A percentile compares a stretch with the other conserved stretches of the same genome.
Evolutionary conservation across 2,329 filamentous ascomycete species (phyloP).

Genomic region (Aspergillus ochraceoroseus): DNA sequence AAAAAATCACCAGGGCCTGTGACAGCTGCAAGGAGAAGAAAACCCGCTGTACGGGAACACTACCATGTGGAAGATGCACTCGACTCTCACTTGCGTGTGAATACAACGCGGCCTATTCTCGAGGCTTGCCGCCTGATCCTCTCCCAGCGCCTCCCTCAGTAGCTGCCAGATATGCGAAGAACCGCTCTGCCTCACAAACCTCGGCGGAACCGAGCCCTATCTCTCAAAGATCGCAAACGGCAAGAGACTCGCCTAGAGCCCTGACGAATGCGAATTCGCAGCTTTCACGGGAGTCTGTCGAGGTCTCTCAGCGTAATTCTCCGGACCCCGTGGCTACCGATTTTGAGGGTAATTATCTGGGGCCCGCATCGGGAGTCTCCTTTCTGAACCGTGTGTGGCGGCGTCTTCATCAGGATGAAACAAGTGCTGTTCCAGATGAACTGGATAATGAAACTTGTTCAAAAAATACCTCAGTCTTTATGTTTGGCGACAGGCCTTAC

Average conservation of each 20-base stretch:
- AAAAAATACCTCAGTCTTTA: slow-evolving; percentile 45
- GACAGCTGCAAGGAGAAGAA: slow-evolving; percentile 40
- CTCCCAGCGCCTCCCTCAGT: slow-evolving; percentile 21
- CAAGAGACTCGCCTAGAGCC: slow-evolving; percentile 7
- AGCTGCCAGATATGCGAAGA: slow-evolving; percentile 12
- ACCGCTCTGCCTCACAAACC: slow-evolving; percentile 3
- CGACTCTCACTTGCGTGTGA: slow-evolving; percentile 31
- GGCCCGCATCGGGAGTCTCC: slow-evolving; percentile 50
- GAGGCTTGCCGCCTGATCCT: slow-evolving; percentile 36
- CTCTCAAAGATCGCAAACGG: slow-evolving; percentile 7
- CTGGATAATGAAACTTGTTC: slow-evolving; percentile 28
- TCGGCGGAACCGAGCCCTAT: slow-evolving; percentile 4
- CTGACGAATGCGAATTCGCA: slow-evolving; percentile 4
- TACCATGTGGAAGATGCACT: slow-evolving; percentile 35
- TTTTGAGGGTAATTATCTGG: slow-evolving; percentile 54
- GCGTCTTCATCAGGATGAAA: slow-evolving; percentile 56
- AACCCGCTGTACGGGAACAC: slow-evolving; percentile 36
- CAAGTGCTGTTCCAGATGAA: slow-evolving; percentile 28
- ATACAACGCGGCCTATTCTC: slow-evolving; percentile 38
- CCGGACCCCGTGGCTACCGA: slow-evolving; percentile 48
- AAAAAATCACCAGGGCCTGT: slow-evolving; percentile 39
- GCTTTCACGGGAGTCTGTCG: slow-evolving; percentile 10
- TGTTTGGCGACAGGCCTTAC: slow-evolving; percentile 51
- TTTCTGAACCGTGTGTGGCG: slow-evolving; percentile 64
- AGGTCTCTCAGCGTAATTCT: slow-evolving; percentile 34